Conservation (phyloP, 148 eudicot genomes). For the Polygonum aviculare region DNA sequence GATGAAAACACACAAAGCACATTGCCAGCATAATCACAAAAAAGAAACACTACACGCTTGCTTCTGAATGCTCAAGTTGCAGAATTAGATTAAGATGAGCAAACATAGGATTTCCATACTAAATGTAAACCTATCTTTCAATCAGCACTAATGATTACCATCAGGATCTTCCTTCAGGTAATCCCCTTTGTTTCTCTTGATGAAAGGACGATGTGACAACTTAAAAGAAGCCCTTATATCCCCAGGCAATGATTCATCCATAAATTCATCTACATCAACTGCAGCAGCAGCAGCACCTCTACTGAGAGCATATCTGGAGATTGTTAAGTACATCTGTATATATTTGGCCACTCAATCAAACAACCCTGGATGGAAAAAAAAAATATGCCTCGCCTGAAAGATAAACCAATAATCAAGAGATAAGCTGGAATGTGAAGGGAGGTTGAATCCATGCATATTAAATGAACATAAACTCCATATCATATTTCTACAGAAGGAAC, state of each 20-base stretch:
- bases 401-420: not conserved
- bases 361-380: not conserved
- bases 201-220: slow-evolving; percentile 39
- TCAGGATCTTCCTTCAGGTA: slow-evolving; percentile 27
- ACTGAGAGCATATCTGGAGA: slow-evolving; percentile 64
- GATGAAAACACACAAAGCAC: not conserved
- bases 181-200: slow-evolving; percentile 38
- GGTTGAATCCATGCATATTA: not conserved
- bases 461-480: not conserved
- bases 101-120: not conserved
- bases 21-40: not conserved
- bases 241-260: slow-evolving; percentile 18
- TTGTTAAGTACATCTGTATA: slow-evolving; percentile 26
- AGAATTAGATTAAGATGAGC: not conserved
- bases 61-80: not conserved
- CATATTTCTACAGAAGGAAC: not conserved
- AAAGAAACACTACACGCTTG: not conserved
- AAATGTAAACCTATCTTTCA: not conserved
- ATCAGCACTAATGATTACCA: slow-evolving; percentile 27
- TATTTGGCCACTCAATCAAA: slow-evolving; percentile 5
- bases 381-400: not conserved
- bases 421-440: not conserved
- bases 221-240: slow-evolving; percentile 29
- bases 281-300: slow-evolving; percentile 74
- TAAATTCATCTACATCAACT: slow-evolving; percentile 57